Conservation (phyloP, 257 asterid genomes). For the Nyctanthes arbortristis region DNA sequence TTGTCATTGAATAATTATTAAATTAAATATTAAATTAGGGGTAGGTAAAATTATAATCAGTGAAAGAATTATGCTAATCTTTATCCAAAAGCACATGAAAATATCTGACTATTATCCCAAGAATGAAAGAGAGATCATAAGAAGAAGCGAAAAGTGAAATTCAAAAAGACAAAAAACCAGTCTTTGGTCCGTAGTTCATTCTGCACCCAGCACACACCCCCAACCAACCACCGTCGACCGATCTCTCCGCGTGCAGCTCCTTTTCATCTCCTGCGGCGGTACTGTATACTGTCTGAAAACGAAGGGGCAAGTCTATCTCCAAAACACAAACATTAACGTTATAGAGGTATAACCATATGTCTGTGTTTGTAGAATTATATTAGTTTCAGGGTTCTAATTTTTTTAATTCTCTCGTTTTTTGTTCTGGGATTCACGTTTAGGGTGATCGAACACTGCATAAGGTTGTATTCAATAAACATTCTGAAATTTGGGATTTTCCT, state of each 20-base stretch:
- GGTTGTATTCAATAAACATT: constrained; percentile 18
- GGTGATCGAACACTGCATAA: constrained; percentile 29
- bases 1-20: no score
- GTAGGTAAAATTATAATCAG: no score
- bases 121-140: neutral
- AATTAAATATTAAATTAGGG: no score
- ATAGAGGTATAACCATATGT: neutral
- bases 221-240: constrained; percentile 25
- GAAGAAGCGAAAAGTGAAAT: constrained; percentile 11
- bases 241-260: constrained; percentile 22
- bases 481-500: constrained; percentile 12
- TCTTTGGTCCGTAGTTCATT: constrained; percentile 25
- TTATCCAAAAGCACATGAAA: neutral
- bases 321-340: constrained; percentile 7
- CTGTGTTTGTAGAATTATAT: constrained; percentile 16
- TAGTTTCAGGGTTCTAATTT: constrained; percentile 16
- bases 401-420: constrained; percentile 2
- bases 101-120: neutral
- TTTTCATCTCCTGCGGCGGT: constrained; percentile 23
- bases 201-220: constrained; percentile 27
- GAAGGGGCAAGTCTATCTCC: constrained; percentile 28
- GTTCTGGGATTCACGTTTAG: constrained; percentile 3
- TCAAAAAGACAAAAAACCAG: constrained; percentile 22
- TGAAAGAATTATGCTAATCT: neutral
- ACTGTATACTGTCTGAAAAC: constrained; percentile 4